Evolutionary conservation across 2,329 filamentous ascomycete genomes (phyloP).

Genomic region (Alternaria gaisen): DNA sequence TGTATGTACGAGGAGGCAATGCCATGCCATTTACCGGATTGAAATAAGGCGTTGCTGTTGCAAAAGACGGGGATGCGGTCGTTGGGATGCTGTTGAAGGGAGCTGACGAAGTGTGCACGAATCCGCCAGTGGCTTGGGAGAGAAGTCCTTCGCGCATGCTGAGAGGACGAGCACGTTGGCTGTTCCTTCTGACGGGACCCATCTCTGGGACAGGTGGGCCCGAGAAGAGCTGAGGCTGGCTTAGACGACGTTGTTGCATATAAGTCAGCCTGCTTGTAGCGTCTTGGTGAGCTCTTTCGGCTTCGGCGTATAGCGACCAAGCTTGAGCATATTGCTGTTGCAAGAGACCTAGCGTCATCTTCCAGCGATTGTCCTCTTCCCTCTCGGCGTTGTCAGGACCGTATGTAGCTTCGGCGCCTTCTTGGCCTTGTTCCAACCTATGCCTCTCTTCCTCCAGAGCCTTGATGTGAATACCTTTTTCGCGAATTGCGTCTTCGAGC

Average conservation of each 20-base stretch:
- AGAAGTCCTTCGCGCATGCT: conserved; percentile 50
- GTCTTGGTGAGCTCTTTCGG: conserved; percentile 51
- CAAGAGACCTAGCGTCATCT: conserved; percentile 62
- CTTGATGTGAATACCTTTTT: conserved; percentile 76
- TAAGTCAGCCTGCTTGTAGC: conserved; percentile 54
- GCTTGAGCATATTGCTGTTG: conserved; percentile 58
- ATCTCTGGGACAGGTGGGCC: conserved; percentile 41
- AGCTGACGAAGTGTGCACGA: conserved; percentile 50
- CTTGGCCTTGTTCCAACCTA: conserved; percentile 56
- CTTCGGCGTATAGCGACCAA: conserved; percentile 46
- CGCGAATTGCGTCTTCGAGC: conserved; percentile 76
- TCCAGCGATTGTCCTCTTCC: conserved; percentile 65
- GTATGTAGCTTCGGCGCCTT: conserved; percentile 51
- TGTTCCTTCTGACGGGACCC: conserved; percentile 50
- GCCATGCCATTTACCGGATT: conserved; percentile 71
- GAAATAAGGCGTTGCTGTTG: conserved; percentile 60
- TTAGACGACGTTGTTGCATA: conserved; percentile 49
- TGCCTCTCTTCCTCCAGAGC: conserved; percentile 76
- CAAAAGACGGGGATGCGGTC: conserved; percentile 63
- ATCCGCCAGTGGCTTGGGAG: conserved; percentile 43
- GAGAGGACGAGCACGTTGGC: conserved; percentile 52
- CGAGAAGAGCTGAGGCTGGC: conserved; percentile 51
- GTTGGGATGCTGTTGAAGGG: conserved; percentile 58
- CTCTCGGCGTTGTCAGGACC: conserved; percentile 52
- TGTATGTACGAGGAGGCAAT: conserved; percentile 48